These are phyloP conservation scores for Incumbomyces delicatus DNA, from an alignment of 2,329 filamentous ascomycete genomes.

Conservation along the genomic window DNA sequence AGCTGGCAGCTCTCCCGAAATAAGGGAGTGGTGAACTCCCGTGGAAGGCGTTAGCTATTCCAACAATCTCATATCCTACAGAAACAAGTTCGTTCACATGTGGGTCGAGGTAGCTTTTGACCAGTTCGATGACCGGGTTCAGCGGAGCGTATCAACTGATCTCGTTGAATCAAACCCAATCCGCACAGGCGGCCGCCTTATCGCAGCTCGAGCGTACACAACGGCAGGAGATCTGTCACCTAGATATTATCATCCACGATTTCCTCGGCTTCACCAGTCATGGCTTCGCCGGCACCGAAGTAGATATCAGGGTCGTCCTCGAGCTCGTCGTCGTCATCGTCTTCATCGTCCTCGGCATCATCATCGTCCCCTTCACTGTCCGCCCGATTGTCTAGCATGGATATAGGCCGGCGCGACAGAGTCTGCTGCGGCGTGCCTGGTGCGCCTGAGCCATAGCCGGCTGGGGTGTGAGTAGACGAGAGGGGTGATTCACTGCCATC, in stretches of 20 bases:
- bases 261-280: conserved; percentile 3
- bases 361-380: conserved; percentile 2
- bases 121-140: too few relatives aligned
- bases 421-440: not conserved
- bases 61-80: too few relatives aligned
- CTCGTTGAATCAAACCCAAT: too few relatives aligned
- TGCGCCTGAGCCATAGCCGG: conserved; percentile 5
- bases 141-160: too few relatives aligned
- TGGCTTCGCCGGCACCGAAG: conserved; percentile 2
- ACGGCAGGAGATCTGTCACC: too few relatives aligned
- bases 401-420: not conserved
- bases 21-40: too few relatives aligned
- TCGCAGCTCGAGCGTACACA: too few relatives aligned
- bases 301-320: conserved; percentile 6
- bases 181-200: too few relatives aligned
- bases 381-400: not conserved
- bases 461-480: conserved; percentile 3
- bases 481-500: conserved; percentile 1
- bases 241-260: conserved; percentile 3
- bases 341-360: not conserved
- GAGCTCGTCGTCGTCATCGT: conserved; percentile 5
- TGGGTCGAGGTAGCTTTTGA: too few relatives aligned
- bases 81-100: too few relatives aligned
- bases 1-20: conserved; percentile 34
- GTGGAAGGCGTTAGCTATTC: too few relatives aligned